These are phyloP conservation scores for Aristolochia californica DNA, from an alignment of 164 flowering plant genomes.

Conservation along the genomic window DNA sequence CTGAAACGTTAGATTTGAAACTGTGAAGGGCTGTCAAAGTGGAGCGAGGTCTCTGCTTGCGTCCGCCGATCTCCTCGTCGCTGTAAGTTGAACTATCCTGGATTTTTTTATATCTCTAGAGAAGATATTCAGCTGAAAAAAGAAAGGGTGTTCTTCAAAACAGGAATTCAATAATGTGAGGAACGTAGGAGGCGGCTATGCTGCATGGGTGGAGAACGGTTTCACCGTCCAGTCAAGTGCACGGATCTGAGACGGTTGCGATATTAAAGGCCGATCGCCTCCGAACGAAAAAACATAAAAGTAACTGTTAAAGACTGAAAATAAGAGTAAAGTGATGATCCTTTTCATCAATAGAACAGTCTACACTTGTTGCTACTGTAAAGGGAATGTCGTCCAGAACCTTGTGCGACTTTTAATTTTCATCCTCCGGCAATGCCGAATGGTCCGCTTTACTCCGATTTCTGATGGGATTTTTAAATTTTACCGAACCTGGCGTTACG, in stretches of 20 bases:
- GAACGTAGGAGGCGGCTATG: constrained; percentile 82
- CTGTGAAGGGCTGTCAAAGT: constrained; percentile 63
- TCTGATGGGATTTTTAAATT: no score
- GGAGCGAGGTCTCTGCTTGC: constrained; percentile 70
- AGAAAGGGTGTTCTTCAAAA: background rate
- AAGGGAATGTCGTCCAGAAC: no score
- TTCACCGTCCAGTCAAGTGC: constrained; percentile 27
- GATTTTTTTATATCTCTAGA: background rate
- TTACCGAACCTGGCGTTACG: no score
- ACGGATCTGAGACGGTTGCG: constrained; percentile 5
- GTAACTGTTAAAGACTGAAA: no score
- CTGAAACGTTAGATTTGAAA: background rate
- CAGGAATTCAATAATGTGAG: constrained; percentile 62
- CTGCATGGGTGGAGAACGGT: constrained; percentile 56
- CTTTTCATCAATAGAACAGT: no score
- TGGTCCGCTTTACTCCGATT: no score
- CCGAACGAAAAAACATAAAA: no score
- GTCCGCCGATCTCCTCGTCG: constrained; percentile 38
- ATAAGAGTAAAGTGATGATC: no score
- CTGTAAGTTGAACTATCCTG: constrained; percentile 29
- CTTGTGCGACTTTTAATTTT: no score
- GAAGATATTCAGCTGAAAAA: background rate
- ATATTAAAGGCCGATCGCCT: no score
- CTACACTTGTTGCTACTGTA: no score
- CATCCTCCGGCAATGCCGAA: no score